These are phyloP conservation scores for Boletus tylopilopsis DNA, from an alignment of 768 basidiomycete species.

Conservation along the genomic window DNA sequence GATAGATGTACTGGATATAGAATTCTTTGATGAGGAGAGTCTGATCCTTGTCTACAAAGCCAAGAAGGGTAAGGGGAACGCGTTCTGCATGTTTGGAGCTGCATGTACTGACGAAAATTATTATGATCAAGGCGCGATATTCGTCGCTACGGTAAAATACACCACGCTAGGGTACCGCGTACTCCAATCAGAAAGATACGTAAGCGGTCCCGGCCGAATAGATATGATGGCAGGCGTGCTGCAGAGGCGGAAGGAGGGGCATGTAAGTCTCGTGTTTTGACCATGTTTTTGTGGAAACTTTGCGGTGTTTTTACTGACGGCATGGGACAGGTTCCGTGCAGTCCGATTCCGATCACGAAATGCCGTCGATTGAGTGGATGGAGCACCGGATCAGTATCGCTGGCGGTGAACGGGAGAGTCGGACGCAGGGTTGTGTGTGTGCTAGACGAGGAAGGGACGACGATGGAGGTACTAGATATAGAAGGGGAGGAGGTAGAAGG, in stretches of 20 bases:
- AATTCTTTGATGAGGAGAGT: constrained; percentile 77
- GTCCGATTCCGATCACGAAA: constrained; percentile 51
- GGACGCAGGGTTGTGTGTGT: constrained; percentile 77
- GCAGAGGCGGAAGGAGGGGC: constrained; percentile 54
- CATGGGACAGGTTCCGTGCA: constrained; percentile 45
- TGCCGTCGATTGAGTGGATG: constrained; percentile 53
- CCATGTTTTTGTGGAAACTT: constrained; percentile 30
- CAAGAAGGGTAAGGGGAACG: constrained; percentile 43
- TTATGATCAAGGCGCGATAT: constrained; percentile 43
- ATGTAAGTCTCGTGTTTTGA: constrained; percentile 49
- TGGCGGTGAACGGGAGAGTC: constrained; percentile 71
- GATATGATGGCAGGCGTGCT: constrained; percentile 59
- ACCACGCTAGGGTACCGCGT: constrained; percentile 55
- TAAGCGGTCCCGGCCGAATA: constrained; percentile 55
- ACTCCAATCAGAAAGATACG: constrained; percentile 45
- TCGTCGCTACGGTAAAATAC: constrained; percentile 64
- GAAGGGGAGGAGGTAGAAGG: constrained; percentile 57
- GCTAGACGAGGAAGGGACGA: constrained; percentile 57
- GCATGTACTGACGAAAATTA: constrained; percentile 32
- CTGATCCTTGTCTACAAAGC: constrained; percentile 62
- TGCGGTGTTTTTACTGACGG: constrained; percentile 32
- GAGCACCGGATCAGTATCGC: constrained; percentile 47
- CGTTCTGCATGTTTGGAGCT: constrained; percentile 14
- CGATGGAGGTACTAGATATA: constrained; percentile 73
- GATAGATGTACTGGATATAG: constrained; percentile 58